Base-by-base conservation (phyloP, 2,329 filamentous ascomycete genomes). In the Xylaria sp. region DNA sequence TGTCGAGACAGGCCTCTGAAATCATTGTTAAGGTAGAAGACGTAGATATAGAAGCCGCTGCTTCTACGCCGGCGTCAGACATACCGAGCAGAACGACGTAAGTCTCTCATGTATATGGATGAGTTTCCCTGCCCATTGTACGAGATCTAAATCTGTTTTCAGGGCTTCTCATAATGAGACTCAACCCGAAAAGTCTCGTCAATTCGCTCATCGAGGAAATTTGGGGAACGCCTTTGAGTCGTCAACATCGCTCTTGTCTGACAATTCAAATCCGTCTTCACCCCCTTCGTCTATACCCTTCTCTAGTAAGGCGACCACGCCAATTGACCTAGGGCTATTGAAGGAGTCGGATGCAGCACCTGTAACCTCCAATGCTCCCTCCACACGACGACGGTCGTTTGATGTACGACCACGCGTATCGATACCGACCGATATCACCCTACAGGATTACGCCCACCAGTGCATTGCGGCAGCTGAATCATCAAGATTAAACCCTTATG, bases 391-490 rank as follows among this genome's bases (percentile, higher is more conserved):
- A 70, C 78, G 78, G 61, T 80, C 76, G 71, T 89, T 87, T 78
- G 88, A 90, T 74, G 88, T 92, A 69, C 88, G 87, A 50, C 91
- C 94, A 13, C 94, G 90, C 75, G 92, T 93, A 8, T 97, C 95
- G 18, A 94, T 99, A 76, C 94, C 95, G 18, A 84, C 88, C 65
- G 88, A 92, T 70, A 80, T 98, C 55, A 85, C 91, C 18, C 86
- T 89, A 34, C 86, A 89, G 60, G 90, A 95, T 69, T 98, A 97
- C 82, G 95, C 94, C n/a, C 89, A 91, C 72, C 94, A 99, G 82
- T 97, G 94, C 78, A 92, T 97, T 68, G 87, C 91, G 63, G 95
- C 95, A 13, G 96, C 95, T 63, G 93, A 97, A 80, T 92, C 93
- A 9, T 98, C 94, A 50, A 88, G 96, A 66, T 85, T 99, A 1